These are phyloP conservation scores for Arthrobotrys entomopaga DNA, from an alignment of 2,329 filamentous ascomycete genomes.

Conservation along the genomic window DNA sequence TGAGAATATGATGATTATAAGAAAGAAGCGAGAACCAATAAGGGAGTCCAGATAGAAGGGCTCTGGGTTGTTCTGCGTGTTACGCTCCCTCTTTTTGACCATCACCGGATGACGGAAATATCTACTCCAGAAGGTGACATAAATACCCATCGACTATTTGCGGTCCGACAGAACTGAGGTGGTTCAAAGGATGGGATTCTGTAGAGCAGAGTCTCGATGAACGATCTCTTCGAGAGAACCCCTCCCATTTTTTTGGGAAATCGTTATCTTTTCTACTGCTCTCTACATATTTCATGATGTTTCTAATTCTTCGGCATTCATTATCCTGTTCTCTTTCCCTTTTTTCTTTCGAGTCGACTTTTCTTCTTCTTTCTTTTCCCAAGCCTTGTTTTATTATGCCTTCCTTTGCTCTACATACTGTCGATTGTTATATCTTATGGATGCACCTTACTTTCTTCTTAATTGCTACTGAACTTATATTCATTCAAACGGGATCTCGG, in stretches of 20 bases:
- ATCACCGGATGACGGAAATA: not conserved
- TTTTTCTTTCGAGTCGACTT: too few species aligned
- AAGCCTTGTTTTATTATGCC: too few species aligned
- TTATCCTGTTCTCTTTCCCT: not conserved
- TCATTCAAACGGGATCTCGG: too few species aligned
- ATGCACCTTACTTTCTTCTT: too few species aligned
- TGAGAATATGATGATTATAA: not conserved
- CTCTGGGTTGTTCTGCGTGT: not conserved
- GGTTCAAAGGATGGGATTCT: slow-evolving; percentile 7
- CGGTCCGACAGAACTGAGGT: slow-evolving; percentile 10
- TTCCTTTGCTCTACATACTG: too few species aligned
- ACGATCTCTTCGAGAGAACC: not conserved
- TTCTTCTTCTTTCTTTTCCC: too few species aligned
- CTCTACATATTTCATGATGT: slow-evolving; percentile 15
- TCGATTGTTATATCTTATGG: too few species aligned
- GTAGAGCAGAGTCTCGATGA: slow-evolving; percentile 24
- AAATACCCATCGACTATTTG: not conserved
- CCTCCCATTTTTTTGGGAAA: not conserved
- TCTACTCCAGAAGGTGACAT: slow-evolving; percentile 7
- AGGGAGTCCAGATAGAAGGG: too few species aligned
- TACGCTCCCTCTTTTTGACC: not conserved
- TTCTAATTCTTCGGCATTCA: not conserved
- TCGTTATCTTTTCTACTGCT: not conserved
- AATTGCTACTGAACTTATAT: too few species aligned
- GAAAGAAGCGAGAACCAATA: too few species aligned